These are phyloP conservation scores for Zygosaccharomyces pseudobailii DNA, from an alignment of 1,139 yeast species.

Conservation along the genomic window DNA sequence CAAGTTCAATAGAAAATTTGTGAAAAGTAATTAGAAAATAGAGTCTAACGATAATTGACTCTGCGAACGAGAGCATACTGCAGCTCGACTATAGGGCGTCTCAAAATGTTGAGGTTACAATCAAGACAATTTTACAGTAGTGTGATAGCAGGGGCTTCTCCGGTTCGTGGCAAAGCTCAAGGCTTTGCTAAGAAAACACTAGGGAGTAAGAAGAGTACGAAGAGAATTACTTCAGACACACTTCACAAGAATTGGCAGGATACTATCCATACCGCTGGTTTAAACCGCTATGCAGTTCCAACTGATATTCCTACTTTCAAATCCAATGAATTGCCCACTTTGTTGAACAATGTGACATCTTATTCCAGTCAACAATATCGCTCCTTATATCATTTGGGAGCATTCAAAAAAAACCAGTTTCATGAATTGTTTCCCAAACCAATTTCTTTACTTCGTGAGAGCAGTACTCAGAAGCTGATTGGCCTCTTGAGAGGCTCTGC, in stretches of 20 bases:
- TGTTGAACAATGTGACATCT: conserved; percentile 19
- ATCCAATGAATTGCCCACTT: conserved; percentile 15
- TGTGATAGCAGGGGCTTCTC: conserved; percentile 17
- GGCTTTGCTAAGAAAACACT: conserved; percentile 28
- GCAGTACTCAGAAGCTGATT: conserved; percentile 24
- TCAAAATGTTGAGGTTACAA: conserved; percentile 18
- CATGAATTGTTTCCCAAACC: conserved; percentile 59
- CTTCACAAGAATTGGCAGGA: conserved; percentile 31
- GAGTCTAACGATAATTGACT: background rate
- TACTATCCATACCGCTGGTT: conserved; percentile 26
- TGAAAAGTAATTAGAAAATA: background rate
- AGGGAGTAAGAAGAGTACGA: conserved; percentile 19
- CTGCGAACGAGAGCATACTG: background rate
- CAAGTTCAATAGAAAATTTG: background rate
- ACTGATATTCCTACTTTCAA: conserved; percentile 23
- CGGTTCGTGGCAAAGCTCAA: conserved; percentile 28
- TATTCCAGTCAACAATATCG: conserved; percentile 25
- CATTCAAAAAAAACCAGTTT: conserved; percentile 60
- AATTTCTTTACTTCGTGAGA: conserved; percentile 46
- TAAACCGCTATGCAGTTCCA: conserved; percentile 24
- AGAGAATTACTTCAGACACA: conserved; percentile 27
- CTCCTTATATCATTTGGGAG: conserved; percentile 40
- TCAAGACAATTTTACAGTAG: conserved; percentile 17
- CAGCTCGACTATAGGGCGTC: background rate
- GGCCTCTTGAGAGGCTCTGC: conserved; percentile 30